Base-by-base conservation (phyloP, 2,329 filamentous ascomycete species). In the Colletotrichum sp. region DNA sequence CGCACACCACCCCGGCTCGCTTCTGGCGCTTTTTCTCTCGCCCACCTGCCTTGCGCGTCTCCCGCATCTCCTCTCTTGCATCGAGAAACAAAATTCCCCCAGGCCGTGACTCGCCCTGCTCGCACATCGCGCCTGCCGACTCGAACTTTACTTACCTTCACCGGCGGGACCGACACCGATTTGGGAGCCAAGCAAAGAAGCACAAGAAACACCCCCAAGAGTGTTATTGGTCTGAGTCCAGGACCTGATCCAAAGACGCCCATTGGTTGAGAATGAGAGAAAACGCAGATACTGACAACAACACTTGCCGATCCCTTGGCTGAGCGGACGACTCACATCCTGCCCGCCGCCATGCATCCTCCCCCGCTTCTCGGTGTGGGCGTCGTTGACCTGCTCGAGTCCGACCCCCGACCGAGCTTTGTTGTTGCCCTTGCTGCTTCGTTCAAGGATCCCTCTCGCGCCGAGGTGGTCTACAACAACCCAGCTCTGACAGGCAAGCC, bases 321-420 rank as follows among this genome's bases (percentile, higher is more conserved):
- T 76, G 74, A 74, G 74, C 65, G 74, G 74, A 75, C 44, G 59
- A 57, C 65, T 68, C 69, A 52, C 28, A 68, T 36, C 64, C 49
- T 70, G 34, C 34, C 44, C 52, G 57, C 65, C 65, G 65, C 21
- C 68, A 78, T 78, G 76, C 65, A 78, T 68, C 76, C 76, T 66
- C 76, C 71, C 64, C 76, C 76, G 64, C 75, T 77, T 32, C 71
- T 75, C 67, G 71, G 75, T 64, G 71, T 85, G 75, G 83, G 83
- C 79, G 82, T 86, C 68, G 79, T 85, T 74, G 85, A 87, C 78
- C 82, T 88, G 15, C 82, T 87, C 77, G 81, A 84, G 75, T 83
- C 81, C 76, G 86, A 88, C 75, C 84, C 85, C 34, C 83, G 86
- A 70, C 85, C 86, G 68, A 84, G 84, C 59, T 88, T 88, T 60